Evolutionary conservation across 1,284 basidiomycete genomes (phyloP), one percentile per base, ranked within the genome.

Genomic region (Fomitopsis pinicola): DNA sequence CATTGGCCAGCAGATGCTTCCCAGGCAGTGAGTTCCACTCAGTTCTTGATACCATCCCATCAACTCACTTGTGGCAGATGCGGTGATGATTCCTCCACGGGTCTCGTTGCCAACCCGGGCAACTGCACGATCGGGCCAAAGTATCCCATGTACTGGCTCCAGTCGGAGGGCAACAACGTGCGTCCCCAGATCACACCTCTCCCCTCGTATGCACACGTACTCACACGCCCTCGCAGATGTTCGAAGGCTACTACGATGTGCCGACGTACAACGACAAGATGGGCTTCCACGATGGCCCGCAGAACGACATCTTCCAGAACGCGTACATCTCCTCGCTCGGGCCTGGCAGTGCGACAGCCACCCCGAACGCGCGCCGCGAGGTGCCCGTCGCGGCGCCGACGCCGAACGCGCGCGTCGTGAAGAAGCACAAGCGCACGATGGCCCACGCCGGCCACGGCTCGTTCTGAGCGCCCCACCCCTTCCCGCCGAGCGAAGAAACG

Each of bases 101-200:
- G 75, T 60, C 64, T 71, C 2, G 66, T 77, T 19, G 74, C 79
- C 0, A 75, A 74, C n/a, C 81, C 80, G 1, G 80, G 77, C 14
- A 90, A 90, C 70, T 89, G 88, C 72, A 89, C 87, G 4, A 81
- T 82, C 63, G 87, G 87, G 28, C 80, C 87, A 19, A 87, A 88
- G 68, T 76, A 79, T 57, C 85, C 86, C 0, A 74, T 88, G 53
- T 89, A 88, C 68, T 89, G 87, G 88, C 79, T 80, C 69, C 85
- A 89, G 69, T 68, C 67, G 0, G 84, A 88, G 65, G 64, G 76
- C 19, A 87, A 86, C 72, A 88, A 85, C 63, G 83, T 84, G 55
- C 46, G 77, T 70, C 60, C 15, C 22, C 30, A 33, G 5, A 40
- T 17, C 44, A 2, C 22, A 17, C 4, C 10, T 10, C 35, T 36